phyloP scores from a whole-genome alignment of 371 early-diverging fungal species.

The Zychaea mexicana region DNA sequence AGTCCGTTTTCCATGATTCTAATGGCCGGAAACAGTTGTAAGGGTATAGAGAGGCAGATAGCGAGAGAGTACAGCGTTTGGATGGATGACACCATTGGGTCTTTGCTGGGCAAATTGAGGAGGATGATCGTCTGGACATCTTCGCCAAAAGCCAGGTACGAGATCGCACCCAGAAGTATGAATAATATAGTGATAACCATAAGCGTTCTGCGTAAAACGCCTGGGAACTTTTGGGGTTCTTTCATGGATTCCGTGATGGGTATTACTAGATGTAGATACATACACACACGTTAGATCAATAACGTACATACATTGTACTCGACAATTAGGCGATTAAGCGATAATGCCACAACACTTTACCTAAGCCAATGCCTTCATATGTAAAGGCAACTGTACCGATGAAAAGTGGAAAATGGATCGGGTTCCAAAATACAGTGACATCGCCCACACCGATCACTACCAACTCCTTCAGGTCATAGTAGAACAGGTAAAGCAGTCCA shows the following conservation, averaged over 20 bases:
- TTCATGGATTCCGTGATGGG: slow-evolving; percentile 80
- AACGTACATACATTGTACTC: no score
- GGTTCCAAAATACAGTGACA: slow-evolving; percentile 63
- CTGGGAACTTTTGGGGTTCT: slow-evolving; percentile 77
- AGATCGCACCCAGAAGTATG: slow-evolving; percentile 73
- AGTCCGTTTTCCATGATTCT: slow-evolving; percentile 82
- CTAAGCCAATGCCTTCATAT: slow-evolving; percentile 90
- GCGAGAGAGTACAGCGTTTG: slow-evolving; percentile 84
- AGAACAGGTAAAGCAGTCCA: slow-evolving; percentile 78
- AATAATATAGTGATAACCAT: slow-evolving; percentile 71
- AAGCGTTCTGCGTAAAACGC: slow-evolving; percentile 68
- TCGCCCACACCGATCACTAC: slow-evolving; percentile 59
- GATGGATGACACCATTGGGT: slow-evolving; percentile 63
- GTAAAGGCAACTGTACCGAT: slow-evolving; percentile 91
- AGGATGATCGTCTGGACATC: slow-evolving; percentile 79
- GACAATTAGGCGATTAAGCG: no score
- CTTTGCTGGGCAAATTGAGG: slow-evolving; percentile 74
- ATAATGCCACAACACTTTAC: slow-evolving; percentile 28
- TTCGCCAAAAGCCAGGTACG: slow-evolving; percentile 82
- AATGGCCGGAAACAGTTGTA: slow-evolving; percentile 83
- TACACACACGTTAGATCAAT: no score
- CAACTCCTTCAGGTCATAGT: slow-evolving; percentile 66
- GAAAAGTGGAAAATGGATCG: slow-evolving; percentile 73
- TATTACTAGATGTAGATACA: slow-evolving; percentile 35
- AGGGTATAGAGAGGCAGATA: slow-evolving; percentile 84